These are phyloP conservation scores for Ophiocordyceps sinensis DNA, from an alignment of 2,329 filamentous ascomycete genomes.

Conservation along the genomic window DNA sequence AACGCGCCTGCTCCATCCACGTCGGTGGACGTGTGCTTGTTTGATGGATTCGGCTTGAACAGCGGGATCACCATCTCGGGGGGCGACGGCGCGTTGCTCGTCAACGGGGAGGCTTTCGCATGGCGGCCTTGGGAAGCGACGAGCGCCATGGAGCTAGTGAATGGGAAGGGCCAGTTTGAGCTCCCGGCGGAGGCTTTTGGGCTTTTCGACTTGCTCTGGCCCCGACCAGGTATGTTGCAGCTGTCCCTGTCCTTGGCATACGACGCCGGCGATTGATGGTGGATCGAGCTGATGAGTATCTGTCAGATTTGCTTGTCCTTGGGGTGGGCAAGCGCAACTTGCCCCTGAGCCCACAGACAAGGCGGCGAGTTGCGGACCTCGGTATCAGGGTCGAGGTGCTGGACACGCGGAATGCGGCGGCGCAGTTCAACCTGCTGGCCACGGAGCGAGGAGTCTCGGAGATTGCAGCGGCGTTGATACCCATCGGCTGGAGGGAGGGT, in stretches of 20 bases:
- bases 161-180: conserved; percentile 71
- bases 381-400: conserved; percentile 79
- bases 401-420: conserved; percentile 85
- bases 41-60: conserved; percentile 75
- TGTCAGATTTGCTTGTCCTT: conserved; percentile 70
- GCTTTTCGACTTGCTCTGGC: conserved; percentile 65
- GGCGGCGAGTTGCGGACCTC: conserved; percentile 55
- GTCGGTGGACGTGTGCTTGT: conserved; percentile 66
- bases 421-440: conserved; percentile 90
- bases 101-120: conserved; percentile 74
- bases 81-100: conserved; percentile 60
- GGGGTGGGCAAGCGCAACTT: conserved; percentile 65
- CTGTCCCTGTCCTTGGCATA: background rate
- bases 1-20: conserved; percentile 65
- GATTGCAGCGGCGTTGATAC: conserved; percentile 77
- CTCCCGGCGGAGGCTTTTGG: conserved; percentile 57
- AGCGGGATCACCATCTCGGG: conserved; percentile 59
- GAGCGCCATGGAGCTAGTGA: conserved; percentile 40
- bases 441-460: conserved; percentile 79
- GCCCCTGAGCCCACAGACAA: conserved; percentile 63
- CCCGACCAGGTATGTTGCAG: conserved; percentile 59
- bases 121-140: conserved; percentile 69
- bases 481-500: conserved; percentile 65
- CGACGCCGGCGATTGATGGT: too few species aligned
- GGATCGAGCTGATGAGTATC: too few species aligned